Evolutionary conservation across 169 alveolate species (phyloP).

Genomic region (Sarcocystis neurona): DNA sequence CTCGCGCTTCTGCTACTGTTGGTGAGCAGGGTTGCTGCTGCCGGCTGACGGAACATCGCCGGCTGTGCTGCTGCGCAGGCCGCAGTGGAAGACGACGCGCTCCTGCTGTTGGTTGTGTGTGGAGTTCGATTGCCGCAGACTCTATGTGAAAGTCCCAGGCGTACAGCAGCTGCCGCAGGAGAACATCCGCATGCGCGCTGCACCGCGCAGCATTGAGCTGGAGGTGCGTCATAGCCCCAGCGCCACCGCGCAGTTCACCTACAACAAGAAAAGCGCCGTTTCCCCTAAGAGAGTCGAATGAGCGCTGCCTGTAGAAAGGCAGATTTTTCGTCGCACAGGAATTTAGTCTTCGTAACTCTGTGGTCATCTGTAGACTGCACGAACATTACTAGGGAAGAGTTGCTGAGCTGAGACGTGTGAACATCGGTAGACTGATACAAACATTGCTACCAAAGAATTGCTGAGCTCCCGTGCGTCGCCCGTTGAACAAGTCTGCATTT

Average conservation of each 20-base stretch:
- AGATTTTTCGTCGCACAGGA: not conserved
- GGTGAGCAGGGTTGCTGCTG: not conserved
- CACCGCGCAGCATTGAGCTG: not conserved
- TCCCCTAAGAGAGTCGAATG: not conserved
- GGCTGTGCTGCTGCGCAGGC: not conserved
- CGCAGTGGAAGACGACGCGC: not conserved
- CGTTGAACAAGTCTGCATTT: not conserved
- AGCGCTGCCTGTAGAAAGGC: not conserved
- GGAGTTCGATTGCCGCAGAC: not conserved
- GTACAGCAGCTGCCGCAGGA: conserved; percentile 1
- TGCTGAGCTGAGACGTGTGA: not conserved
- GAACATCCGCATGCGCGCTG: not conserved
- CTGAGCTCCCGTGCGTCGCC: not conserved
- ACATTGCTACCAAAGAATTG: not conserved
- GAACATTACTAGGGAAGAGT: not conserved
- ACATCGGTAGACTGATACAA: no score
- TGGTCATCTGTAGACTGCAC: not conserved
- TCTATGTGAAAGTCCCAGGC: not conserved
- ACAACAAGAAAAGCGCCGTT: no score
- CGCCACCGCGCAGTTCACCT: no score
- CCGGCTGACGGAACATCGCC: not conserved
- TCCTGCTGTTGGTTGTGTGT: not conserved
- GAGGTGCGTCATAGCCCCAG: no score
- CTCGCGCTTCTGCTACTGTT: not conserved
- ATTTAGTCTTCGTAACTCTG: no score